phyloP scores from a whole-genome alignment of 805 yeast genomes.

The Yarrowia deformans region DNA sequence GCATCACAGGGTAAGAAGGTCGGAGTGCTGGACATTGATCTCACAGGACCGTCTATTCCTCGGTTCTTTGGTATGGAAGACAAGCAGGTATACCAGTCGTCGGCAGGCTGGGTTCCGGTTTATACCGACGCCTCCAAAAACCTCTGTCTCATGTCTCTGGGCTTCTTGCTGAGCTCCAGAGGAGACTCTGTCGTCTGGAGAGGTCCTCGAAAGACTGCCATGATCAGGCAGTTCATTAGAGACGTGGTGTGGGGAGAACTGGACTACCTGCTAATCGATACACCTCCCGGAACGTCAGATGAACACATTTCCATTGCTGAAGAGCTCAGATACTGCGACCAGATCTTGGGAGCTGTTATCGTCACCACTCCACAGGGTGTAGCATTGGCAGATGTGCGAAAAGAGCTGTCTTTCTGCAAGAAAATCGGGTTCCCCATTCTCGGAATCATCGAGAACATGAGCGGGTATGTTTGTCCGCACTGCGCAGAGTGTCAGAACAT shows the following conservation, averaged over 20 bases:
- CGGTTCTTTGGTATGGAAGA: slow-evolving; percentile 93
- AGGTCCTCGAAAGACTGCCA: slow-evolving; percentile 98
- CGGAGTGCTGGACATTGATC: slow-evolving; percentile 94
- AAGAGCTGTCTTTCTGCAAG: slow-evolving; percentile 89
- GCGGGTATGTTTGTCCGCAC: slow-evolving; percentile 93
- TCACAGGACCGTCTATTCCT: slow-evolving; percentile 96
- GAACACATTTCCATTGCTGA: slow-evolving; percentile 98
- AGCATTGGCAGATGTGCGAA: slow-evolving; percentile 91
- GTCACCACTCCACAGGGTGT: slow-evolving; percentile 97
- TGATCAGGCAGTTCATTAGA: slow-evolving; percentile 90
- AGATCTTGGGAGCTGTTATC: slow-evolving; percentile 79
- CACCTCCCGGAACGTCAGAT: slow-evolving; percentile 99
- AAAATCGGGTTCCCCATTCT: slow-evolving; percentile 81
- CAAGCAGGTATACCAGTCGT: slow-evolving; percentile 78
- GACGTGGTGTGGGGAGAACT: slow-evolving; percentile 90
- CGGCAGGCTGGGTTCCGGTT: slow-evolving; percentile 94
- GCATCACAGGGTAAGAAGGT: slow-evolving; percentile 75
- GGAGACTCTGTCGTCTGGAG: slow-evolving; percentile 97
- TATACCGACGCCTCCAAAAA: slow-evolving; percentile 55
- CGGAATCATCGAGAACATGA: slow-evolving; percentile 95
- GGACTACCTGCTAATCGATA: slow-evolving; percentile 84
- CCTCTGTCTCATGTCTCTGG: slow-evolving; percentile 82
- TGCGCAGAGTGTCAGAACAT: slow-evolving; percentile 89
- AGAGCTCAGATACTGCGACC: slow-evolving; percentile 57
- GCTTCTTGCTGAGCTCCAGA: slow-evolving; percentile 81